A percentile compares a stretch with the other conserved stretches of the same genome.
Evolutionary conservation across 1,284 basidiomycete species (phyloP).

Genomic region (Fomitopsis pinicola): DNA sequence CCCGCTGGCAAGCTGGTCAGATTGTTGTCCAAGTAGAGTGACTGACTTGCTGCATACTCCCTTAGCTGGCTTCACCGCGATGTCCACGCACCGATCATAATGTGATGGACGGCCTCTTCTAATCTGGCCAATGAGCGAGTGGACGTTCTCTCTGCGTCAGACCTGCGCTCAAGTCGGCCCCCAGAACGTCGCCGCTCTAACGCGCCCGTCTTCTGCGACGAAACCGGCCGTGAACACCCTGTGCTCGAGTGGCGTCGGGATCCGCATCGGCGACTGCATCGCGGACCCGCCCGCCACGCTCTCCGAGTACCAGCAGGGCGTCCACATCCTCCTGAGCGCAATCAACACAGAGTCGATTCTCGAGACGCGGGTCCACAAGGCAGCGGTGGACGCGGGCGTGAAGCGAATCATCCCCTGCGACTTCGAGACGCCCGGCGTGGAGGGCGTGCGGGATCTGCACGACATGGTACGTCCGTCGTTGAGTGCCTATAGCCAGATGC

Average conservation of each 20-base stretch:
- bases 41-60: too few relatives aligned
- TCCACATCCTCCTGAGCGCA: constrained; percentile 15
- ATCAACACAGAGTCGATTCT: background rate
- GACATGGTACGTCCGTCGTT: constrained; percentile 9
- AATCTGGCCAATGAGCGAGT: constrained; percentile 13
- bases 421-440: constrained; percentile 13
- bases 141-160: background rate
- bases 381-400: constrained; percentile 17
- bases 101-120: constrained; percentile 13
- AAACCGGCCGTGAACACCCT: constrained; percentile 7
- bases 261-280: constrained; percentile 11
- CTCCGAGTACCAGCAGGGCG: constrained; percentile 7
- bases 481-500: too few relatives aligned
- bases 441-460: constrained; percentile 10
- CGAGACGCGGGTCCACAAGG: too few relatives aligned
- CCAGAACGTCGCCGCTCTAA: constrained; percentile 9
- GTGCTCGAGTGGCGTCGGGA: constrained; percentile 13
- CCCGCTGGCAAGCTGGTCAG: too few relatives aligned
- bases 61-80: too few relatives aligned
- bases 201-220: constrained; percentile 9
- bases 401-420: constrained; percentile 15
- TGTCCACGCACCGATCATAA: constrained; percentile 11
- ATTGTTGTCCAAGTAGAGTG: too few relatives aligned
- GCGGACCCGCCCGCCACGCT: constrained; percentile 10
- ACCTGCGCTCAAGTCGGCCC: too few relatives aligned